Percentiles rank a stretch among this genome's conserved stretches.
Evolutionary conservation across 75 land plant species (phyloP).

Genomic region (Pinus tabuliformis): DNA sequence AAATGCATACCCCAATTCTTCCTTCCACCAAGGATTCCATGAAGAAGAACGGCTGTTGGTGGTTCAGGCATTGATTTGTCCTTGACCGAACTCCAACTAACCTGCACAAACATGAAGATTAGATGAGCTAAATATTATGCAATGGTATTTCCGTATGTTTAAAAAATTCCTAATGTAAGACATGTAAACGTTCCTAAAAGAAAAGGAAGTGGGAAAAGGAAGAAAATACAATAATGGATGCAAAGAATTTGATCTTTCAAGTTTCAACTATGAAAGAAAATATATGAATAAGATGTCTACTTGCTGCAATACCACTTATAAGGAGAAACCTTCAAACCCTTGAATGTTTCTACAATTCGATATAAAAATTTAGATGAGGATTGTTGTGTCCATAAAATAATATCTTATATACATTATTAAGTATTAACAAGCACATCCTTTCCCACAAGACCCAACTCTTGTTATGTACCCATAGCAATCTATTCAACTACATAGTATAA

Average conservation of each 20-base stretch:
- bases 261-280: not conserved
- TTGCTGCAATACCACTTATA: too few relatives aligned
- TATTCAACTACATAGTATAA: too few relatives aligned
- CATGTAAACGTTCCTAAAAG: not conserved
- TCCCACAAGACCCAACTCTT: too few relatives aligned
- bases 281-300: not conserved
- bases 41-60: slow-evolving; percentile 94
- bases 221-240: not conserved
- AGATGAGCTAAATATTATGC: not conserved
- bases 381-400: not conserved
- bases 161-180: not conserved
- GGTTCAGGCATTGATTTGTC: slow-evolving; percentile 67
- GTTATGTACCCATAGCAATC: too few relatives aligned
- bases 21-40: slow-evolving; percentile 95
- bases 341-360: not conserved
- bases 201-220: not conserved
- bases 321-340: too few relatives aligned
- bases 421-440: too few relatives aligned
- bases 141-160: not conserved
- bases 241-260: not conserved
- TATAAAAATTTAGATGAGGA: not conserved
- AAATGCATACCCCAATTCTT: slow-evolving; percentile 86
- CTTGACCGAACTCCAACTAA: slow-evolving; percentile 52
- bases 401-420: too few relatives aligned
- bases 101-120: slow-evolving; percentile 41